Percentiles rank a stretch among this genome's conserved stretches.
Evolutionary conservation across 2,329 filamentous ascomycete genomes (phyloP).

Genomic region (Albifimbria verrucaria): DNA sequence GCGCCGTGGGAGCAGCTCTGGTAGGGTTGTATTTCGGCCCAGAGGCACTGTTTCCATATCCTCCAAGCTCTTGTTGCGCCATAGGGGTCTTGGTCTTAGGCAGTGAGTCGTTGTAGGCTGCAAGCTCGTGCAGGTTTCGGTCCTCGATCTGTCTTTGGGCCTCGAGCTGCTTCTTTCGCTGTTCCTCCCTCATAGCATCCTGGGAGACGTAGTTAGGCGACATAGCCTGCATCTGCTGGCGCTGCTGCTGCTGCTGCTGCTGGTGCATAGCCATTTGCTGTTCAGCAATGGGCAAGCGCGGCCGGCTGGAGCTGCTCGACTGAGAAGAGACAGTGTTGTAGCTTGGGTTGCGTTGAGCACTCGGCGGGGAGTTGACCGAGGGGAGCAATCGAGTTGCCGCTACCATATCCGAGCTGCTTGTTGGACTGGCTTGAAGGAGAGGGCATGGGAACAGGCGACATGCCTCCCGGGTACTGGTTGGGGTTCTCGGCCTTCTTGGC

Average conservation of each 20-base stretch:
- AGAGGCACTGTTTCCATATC: slow-evolving; percentile 36
- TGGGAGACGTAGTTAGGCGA: slow-evolving; percentile 51
- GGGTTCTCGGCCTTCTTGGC: slow-evolving; percentile 73
- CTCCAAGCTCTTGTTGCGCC: slow-evolving; percentile 86
- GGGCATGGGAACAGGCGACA: slow-evolving; percentile 60
- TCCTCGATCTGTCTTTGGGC: slow-evolving; percentile 59
- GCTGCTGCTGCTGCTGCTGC: slow-evolving; percentile 51
- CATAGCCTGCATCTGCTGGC: slow-evolving; percentile 56
- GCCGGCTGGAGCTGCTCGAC: slow-evolving; percentile 33
- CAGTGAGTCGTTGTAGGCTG: slow-evolving; percentile 85
- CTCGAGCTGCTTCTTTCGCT: slow-evolving; percentile 61
- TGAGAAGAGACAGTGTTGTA: slow-evolving; percentile 36
- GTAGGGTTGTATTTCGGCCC: slow-evolving; percentile 81
- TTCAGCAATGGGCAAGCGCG: slow-evolving; percentile 43
- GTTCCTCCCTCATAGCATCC: slow-evolving; percentile 50
- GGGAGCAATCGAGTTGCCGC: slow-evolving; percentile 62
- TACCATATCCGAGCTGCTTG: slow-evolving; percentile 60
- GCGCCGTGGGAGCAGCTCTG: slow-evolving; percentile 78
- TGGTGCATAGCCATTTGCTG: slow-evolving; percentile 12
- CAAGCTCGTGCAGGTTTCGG: slow-evolving; percentile 70
- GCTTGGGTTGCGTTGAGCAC: slow-evolving; percentile 39
- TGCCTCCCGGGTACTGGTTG: slow-evolving; percentile 58
- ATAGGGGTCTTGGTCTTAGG: slow-evolving; percentile 77
- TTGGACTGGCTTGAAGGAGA: slow-evolving; percentile 53
- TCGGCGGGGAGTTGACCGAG: slow-evolving; percentile 57